phyloP scores from a whole-genome alignment of 805 yeast genomes.

The Jamesozyma rosinii region DNA sequence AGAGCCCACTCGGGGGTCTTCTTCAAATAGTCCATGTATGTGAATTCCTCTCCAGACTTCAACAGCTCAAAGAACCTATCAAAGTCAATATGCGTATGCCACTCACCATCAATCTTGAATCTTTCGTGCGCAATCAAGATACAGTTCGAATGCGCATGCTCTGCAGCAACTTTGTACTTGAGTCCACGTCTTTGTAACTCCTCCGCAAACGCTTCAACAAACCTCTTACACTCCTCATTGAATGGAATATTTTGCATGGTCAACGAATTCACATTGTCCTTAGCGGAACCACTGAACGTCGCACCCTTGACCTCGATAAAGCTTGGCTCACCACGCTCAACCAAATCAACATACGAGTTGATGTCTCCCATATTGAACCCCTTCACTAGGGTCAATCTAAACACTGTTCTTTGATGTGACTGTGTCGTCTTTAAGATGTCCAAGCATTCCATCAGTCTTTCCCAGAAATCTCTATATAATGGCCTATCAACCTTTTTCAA shows the following conservation, averaged over 20 bases:
- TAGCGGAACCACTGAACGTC: conserved; percentile 86
- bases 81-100: conserved; percentile 89
- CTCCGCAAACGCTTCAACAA: conserved; percentile 54
- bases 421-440: conserved; percentile 69
- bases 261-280: conserved; percentile 74
- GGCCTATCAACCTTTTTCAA: conserved; percentile 83
- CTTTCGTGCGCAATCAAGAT: conserved; percentile 69
- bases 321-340: conserved; percentile 71
- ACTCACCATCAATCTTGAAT: conserved; percentile 59
- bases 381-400: conserved; percentile 80
- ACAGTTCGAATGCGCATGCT: conserved; percentile 93
- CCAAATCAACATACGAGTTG: conserved; percentile 78
- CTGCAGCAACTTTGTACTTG: conserved; percentile 79
- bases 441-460: conserved; percentile 68
- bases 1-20: conserved; percentile 88
- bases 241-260: conserved; percentile 95
- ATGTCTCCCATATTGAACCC: conserved; percentile 83
- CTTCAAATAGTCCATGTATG: conserved; percentile 68
- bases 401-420: conserved; percentile 79
- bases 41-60: conserved; percentile 53
- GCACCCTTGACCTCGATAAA: conserved; percentile 92
- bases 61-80: conserved; percentile 63
- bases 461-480: conserved; percentile 86
- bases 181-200: conserved; percentile 61
- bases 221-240: conserved; percentile 76